Percentiles rank a stretch among this genome's conserved stretches.
Evolutionary conservation across 345 rosid species (phyloP).

Genomic region (Heritiera littoralis): DNA sequence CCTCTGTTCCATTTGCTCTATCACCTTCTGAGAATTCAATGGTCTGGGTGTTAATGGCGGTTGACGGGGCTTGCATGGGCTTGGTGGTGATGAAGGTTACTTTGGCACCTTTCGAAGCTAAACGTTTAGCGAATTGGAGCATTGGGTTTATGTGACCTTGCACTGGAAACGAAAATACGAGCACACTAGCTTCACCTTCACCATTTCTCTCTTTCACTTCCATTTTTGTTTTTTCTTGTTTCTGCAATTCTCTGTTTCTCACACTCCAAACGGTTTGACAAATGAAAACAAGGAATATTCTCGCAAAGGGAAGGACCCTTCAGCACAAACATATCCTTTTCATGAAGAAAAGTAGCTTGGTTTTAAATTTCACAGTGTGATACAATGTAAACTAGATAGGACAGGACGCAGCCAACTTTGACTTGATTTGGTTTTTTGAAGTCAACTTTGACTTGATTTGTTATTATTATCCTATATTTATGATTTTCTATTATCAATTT

Average conservation of each 20-base stretch:
- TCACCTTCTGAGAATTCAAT: conserved; percentile 41
- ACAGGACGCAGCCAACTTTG: no score
- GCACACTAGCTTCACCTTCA: conserved; percentile 16
- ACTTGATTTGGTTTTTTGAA: no score
- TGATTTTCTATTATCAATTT: no score
- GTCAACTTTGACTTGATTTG: no score
- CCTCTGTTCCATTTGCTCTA: conserved; percentile 18
- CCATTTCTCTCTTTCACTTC: conserved; percentile 23
- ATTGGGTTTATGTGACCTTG: conserved; percentile 68
- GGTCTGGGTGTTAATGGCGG: conserved; percentile 24
- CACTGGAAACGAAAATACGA: conserved; percentile 41
- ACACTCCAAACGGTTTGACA: background rate
- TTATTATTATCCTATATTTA: no score
- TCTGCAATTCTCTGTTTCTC: background rate
- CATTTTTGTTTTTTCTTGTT: background rate
- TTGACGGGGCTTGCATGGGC: conserved; percentile 26
- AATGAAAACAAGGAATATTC: background rate
- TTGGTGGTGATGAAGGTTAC: conserved; percentile 42
- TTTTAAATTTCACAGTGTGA: no score
- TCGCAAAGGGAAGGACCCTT: background rate
- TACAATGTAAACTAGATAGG: no score
- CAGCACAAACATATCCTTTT: background rate
- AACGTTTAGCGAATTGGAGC: conserved; percentile 59
- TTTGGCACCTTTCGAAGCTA: conserved; percentile 51
- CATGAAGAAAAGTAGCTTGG: no score